phyloP scores from a whole-genome alignment of 2,329 filamentous ascomycete species.

The Pseudocercospora crystallina region DNA sequence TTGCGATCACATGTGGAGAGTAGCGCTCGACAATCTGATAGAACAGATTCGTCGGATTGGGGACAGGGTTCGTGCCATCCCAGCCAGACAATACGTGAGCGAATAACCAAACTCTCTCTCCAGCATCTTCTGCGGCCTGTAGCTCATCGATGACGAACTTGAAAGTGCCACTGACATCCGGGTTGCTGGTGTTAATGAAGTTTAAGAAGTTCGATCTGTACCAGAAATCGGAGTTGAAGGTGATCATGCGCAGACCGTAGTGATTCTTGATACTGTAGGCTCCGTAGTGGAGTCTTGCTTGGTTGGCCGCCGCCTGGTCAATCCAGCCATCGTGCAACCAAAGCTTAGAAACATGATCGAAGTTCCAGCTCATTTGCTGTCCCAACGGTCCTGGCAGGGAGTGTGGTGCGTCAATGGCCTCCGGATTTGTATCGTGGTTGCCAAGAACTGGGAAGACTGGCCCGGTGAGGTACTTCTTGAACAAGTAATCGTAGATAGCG shows the following conservation, averaged over 20 bases:
- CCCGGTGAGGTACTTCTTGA: constrained; percentile 57
- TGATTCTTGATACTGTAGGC: constrained; percentile 57
- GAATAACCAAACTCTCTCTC: constrained; percentile 56
- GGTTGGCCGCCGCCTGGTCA: constrained; percentile 42
- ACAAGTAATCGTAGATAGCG: constrained; percentile 52
- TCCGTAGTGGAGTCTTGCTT: constrained; percentile 56
- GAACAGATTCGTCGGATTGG: constrained; percentile 56
- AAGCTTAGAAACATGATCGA: constrained; percentile 54
- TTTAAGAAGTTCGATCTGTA: constrained; percentile 49
- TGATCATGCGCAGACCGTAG: constrained; percentile 53
- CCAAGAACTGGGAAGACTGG: constrained; percentile 59
- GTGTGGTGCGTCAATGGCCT: constrained; percentile 55
- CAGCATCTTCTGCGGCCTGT: constrained; percentile 52
- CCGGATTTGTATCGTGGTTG: constrained; percentile 58
- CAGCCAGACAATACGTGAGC: constrained; percentile 58
- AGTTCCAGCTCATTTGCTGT: constrained; percentile 59
- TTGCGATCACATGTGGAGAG: constrained; percentile 56
- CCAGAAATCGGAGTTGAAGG: constrained; percentile 55
- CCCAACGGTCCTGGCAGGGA: constrained; percentile 54
- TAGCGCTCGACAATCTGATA: constrained; percentile 57
- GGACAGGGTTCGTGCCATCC: constrained; percentile 56
- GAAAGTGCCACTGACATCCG: constrained; percentile 51
- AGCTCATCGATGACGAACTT: constrained; percentile 54
- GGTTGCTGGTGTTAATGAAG: constrained; percentile 54
- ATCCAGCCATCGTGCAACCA: constrained; percentile 61